Conservation (phyloP, 2,329 filamentous ascomycete genomes). For the Neobulgaria alba region DNA sequence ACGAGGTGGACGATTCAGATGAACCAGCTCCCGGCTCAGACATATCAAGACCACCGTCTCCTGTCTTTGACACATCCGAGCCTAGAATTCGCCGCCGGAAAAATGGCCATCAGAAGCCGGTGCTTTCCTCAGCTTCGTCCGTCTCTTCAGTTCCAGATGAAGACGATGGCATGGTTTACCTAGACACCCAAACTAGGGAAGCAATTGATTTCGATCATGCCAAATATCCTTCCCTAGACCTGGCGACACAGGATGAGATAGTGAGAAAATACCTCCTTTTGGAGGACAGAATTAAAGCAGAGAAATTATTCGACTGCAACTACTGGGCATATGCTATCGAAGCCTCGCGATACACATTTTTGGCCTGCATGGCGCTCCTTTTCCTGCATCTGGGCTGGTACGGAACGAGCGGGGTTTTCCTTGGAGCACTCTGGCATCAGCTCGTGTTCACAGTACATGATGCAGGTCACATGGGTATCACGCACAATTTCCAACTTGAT, state of each 20-base stretch:
- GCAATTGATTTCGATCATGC: conserved; percentile 68
- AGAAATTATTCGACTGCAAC: conserved; percentile 76
- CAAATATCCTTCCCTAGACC: conserved; percentile 74
- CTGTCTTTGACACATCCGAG: conserved; percentile 25
- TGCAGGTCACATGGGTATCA: conserved; percentile 95
- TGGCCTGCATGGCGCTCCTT: conserved; percentile 54
- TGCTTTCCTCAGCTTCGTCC: conserved; percentile 38
- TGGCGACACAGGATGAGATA: conserved; percentile 64
- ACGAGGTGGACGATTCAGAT: conserved; percentile 33
- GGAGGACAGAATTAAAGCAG: conserved; percentile 59
- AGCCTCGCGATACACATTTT: conserved; percentile 57
- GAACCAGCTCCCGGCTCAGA: conserved; percentile 25
- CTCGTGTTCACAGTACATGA: conserved; percentile 91
- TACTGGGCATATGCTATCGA: conserved; percentile 76
- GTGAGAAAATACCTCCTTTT: conserved; percentile 74
- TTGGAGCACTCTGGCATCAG: conserved; percentile 89
- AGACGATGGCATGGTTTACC: conserved; percentile 50
- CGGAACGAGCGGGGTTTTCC: conserved; percentile 57
- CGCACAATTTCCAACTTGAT: conserved; percentile 78
- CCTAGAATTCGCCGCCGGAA: conserved; percentile 16
- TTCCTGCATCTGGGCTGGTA: conserved; percentile 60
- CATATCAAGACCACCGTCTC: conserved; percentile 26
- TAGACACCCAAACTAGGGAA: conserved; percentile 65
- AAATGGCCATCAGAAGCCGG: conserved; percentile 5
- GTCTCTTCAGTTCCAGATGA: conserved; percentile 49